phyloP scores from a whole-genome alignment of 192 early-diverging fungal species.

The Coemansia sp. region DNA sequence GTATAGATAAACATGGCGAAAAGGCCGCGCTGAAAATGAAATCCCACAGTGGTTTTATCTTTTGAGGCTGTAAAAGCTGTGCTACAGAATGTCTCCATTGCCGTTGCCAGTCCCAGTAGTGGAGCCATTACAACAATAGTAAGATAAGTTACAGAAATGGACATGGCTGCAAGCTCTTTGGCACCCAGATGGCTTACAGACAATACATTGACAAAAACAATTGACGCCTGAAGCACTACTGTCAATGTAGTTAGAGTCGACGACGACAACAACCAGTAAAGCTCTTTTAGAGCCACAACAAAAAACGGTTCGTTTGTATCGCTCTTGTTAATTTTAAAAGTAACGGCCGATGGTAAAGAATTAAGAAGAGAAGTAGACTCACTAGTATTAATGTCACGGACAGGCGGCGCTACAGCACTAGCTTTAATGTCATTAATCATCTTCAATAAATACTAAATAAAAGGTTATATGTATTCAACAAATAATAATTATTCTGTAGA shows the following conservation, averaged over 20 bases:
- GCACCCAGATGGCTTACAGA: conserved; percentile 64
- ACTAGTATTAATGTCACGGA: too few species aligned
- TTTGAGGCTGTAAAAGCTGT: conserved; percentile 29
- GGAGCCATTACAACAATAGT: conserved; percentile 57
- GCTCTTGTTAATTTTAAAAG: too few species aligned
- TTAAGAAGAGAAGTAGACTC: too few species aligned
- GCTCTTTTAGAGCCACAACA: conserved; percentile 25
- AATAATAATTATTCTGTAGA: too few species aligned
- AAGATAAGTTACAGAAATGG: conserved; percentile 60
- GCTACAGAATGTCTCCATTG: conserved; percentile 33
- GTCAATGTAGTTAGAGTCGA: conserved; percentile 58
- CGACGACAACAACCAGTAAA: conserved; percentile 31
- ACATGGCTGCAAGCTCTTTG: conserved; percentile 65
- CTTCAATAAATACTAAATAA: too few species aligned
- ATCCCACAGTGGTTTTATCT: conserved; percentile 33
- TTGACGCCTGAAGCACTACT: conserved; percentile 63
- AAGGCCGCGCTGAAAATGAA: conserved; percentile 34
- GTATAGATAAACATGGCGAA: conserved; percentile 14
- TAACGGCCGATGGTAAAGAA: too few species aligned
- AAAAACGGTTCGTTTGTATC: conserved; percentile 13
- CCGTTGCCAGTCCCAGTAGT: conserved; percentile 61
- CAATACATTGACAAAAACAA: conserved; percentile 64
- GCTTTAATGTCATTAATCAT: too few species aligned
- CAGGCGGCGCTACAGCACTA: too few species aligned
- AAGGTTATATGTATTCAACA: too few species aligned